Base-by-base conservation (phyloP, 2,329 filamentous ascomycete genomes). In the Ceratocystis destructans region DNA sequence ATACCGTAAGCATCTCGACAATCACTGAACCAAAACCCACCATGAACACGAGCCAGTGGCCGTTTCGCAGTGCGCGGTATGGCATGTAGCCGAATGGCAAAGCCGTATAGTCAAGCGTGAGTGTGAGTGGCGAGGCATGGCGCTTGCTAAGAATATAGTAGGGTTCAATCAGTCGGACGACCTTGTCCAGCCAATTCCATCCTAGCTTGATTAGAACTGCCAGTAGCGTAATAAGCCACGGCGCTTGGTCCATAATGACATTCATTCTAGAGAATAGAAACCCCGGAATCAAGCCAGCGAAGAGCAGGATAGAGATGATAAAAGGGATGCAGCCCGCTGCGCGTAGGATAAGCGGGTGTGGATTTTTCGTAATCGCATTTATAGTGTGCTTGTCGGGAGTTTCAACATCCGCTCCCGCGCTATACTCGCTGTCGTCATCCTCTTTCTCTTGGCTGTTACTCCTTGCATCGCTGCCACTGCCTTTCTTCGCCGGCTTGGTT, bases 71-170 rank as follows among this genome's bases (percentile, higher is more conserved):
- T 2, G 86, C 86, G 68, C 80, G 79, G 59, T 87, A 70, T 0
- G 86, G 83, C 25, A 88, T 79, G 73, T 81, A 85, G 2, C 83
- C 83, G 64, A 88, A 88, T 4, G 87, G 85, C 70, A 88, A 82
- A 33, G 85, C 85, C 0, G 86, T 87, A 73, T 90, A 90, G 74
- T 90, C 87, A 8, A 90, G 80, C 0, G 84, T 86, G 5, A 90
- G 79, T 1, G 83, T 86, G 69, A 80, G 82, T 5, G 86, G 78
- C 0, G 84, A 82, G 2, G 87, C 87, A 69, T 87, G 82, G 2
- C 87, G 81, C 64, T 79, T 78, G 15, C 83, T 86, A 1, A 90
- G 80, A 68, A 88, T 82, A 72, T 86, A 88, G 72, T 87, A 90
- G 1, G 87, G 87, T 73, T 90, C 86, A 74, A 89, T 83, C 80